Evolutionary conservation across 1,284 basidiomycete genomes (phyloP), one percentile per base, ranked within the genome.

Genomic region (Trichosporon ovoides): DNA sequence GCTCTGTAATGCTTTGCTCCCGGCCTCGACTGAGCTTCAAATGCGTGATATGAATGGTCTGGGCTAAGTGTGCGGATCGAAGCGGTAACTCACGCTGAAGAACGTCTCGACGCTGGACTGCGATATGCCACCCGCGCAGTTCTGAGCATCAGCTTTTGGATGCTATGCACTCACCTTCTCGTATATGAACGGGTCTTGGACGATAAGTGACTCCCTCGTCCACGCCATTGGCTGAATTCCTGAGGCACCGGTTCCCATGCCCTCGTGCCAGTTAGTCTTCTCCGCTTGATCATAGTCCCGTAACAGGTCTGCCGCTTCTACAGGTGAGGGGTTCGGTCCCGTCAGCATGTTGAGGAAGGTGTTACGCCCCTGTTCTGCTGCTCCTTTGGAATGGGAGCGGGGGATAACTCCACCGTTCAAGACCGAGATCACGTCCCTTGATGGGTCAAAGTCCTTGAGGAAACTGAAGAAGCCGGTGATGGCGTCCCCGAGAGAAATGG

Each of bases 101-200:
- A 59, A 59, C 7, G 49, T 52, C 0, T 51, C 48, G 3, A 55
- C 16, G 13, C 57, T 57, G 9, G 50, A 33, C 3, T 50, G 56
- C 7, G 59, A 55, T 53, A 67, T 62, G 12, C 54, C 51, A 20
- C 40, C 56, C 0, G 67, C 64, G 31, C 66, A 67, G 56, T 68
- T 68, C 67, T 68, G 55, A 38, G 22, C 20, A 14, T 36, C 3
- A 24, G 1, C 16, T 6, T 1, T 28, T n/a, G 6, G 7, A 59
- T 69, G 35, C 35, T 9, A 9, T 31, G 28, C 28, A 31, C 28
- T 31, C 28, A 77, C 77, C 70, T 78, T 78, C 37, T 68, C 62
- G 66, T 71, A 73, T 35, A 78, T 63, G 61, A 78, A 76, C 3
- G 76, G 76, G 57, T 78, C 77, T 55, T 77, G 77, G 0, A 77